Evolutionary conservation across 352 stramenopile genomes (phyloP), one percentile per base, ranked within the genome.

Genomic region (Phytophthora fragariaefolia): DNA sequence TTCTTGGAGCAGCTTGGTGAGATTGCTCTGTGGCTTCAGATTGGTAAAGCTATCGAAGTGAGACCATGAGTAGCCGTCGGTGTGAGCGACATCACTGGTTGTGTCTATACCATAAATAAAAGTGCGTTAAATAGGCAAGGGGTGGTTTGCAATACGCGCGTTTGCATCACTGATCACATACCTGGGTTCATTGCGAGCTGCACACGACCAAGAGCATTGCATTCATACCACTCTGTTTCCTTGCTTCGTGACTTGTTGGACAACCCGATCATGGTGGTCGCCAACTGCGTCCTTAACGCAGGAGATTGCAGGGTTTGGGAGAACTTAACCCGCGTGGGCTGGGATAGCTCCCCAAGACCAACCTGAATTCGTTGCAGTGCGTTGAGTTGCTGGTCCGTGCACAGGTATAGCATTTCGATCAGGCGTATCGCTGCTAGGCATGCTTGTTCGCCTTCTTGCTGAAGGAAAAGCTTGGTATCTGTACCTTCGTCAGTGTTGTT

Each of bases 211-310:
- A 91, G 64, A 15, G 83, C 76, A 58, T 93, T 93, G 62, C 79
- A 91, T 48, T 90, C 84, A 49, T 91, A 91, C 87, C 87, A 95
- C 54, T 92, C 83, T 20, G 81, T 75, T 53, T 95, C 85, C 51
- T 80, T 95, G 61, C 76, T 90, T 32, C 87, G 78, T 10, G 85
- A 86, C 42, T 90, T 88, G 58, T 89, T 92, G 2, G 79, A 91
- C 26, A 92, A 62, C 3, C 87, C 87, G 50, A 95, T 81, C 42
- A 90, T 73, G 1, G 83, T 90, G 17, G 79, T 83, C 13, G 83
- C 82, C 20, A 95, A 32, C 36, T 79, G 75, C 17, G 82, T 70
- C 34, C 87, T 83, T n/a, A 93, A 68, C 43, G 77, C 74, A 46
- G 82, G 74, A 9, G 81, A 85, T 18, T 92, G 80, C 12, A 95